Evolutionary conservation across 2,329 filamentous ascomycete species (phyloP), one percentile per base, ranked within the genome.

Genomic region (Aspergillus caelatus): DNA sequence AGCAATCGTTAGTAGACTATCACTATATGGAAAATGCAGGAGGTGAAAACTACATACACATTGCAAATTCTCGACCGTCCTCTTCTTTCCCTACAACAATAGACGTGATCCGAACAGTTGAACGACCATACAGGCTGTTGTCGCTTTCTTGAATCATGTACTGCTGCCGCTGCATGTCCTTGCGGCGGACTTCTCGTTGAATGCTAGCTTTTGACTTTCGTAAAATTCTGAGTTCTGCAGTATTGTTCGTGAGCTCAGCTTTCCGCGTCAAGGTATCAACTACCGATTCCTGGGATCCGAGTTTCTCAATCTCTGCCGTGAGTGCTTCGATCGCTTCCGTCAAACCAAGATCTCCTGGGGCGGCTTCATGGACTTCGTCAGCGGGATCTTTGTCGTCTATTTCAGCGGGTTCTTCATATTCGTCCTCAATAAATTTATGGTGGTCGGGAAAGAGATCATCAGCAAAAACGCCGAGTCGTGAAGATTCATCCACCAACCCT

Each of bases 111-210:
- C 87, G 91, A 71, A 98, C 88, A 0, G 89, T 92, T 2, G 95
- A 94, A 21, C 94, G 91, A 2, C 95, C 95, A 72, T 96, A 98
- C 28, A 99, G 83, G 76, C 93, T 97, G 77, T 97, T 99, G 76
- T 99, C 96, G 74, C 93, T 97, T 78, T 99, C 95, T 78, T 99
- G 95, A 9, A 98, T 89, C 53, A 96, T 92, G 71, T 99, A 99
- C 75, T 99, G 96, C 77, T 97, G 95, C 58, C 94, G 87, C 76
- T 99, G 95, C 73, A 99, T 86, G 78, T 98, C 94, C 75, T 98
- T 99, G 39, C 94, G 89, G 62, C 93, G 88, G 60, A 98, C 93
- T 77, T 99, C 95, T 68, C 95, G 86, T 72, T 96, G 91, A 62
- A 99, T 81, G 77, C 95, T 99, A 36, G 93, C 90, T 77, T 95